Base-by-base conservation (phyloP, 805 yeast species). In the Komagataella mondaviorum region DNA sequence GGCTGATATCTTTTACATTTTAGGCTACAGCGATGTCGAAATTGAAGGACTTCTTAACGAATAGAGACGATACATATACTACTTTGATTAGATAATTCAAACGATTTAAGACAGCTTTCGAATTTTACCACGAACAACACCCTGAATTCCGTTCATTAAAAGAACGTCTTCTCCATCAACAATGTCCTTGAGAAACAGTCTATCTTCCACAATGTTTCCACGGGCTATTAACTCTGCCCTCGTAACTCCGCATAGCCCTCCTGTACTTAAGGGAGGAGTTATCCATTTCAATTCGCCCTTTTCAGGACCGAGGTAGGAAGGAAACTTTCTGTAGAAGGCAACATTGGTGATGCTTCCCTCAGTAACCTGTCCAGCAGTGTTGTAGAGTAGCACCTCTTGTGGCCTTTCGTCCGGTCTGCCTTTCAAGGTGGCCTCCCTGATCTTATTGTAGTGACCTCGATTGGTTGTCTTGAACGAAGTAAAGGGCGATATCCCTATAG, bases 391-490 rank as follows among this genome's bases (percentile, higher is more conserved):
- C 16, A 88, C 95, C 60, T 91, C 98, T 23, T 74, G 68, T 23
- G 52, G 39, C 3, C 68, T 61, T 12, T 20, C 45, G 4, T 54
- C 56, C 0, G 77, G 71, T 1, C 69, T 68, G 16, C 75, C 63
- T 30, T 54, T 51, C 3, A 78, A 59, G 46, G 66, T 56, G 47
- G 88, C 68, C 1, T 63, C 63, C 52, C 97, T 68, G 0, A 96
- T 84, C 2, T 62, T 71, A 47, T 69, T 75, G 62, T 90, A 89
- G 48, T 73, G 78, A 3, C 68, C 69, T 55, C 99, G 71, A 22
- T 71, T 66, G 0, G 96, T 86, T 0, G 98, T 91, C 63, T 91
- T 91, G 67, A 89, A 85, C 4, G 95, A 83, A 0, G 96, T 88
- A 65, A 85, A 87, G 1, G 87, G 86, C 2, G 95, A 78, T 1